Conservation (phyloP, 2,329 filamentous ascomycete genomes). For the Exserohilum turcica region DNA sequence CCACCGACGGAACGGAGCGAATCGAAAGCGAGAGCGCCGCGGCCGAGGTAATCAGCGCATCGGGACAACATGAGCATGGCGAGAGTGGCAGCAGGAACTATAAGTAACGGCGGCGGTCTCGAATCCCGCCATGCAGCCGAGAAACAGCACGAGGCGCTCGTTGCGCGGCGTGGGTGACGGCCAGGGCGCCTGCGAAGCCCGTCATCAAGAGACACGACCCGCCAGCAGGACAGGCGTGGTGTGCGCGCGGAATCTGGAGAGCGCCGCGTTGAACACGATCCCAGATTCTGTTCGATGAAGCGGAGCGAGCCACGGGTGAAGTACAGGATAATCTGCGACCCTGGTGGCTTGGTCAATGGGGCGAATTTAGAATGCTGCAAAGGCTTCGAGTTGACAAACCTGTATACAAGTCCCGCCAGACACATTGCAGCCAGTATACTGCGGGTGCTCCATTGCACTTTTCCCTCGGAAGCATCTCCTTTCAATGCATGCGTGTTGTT, state of each 20-base stretch:
- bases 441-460: constrained; percentile 43
- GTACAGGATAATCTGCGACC: constrained; percentile 44
- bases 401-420: constrained; percentile 48
- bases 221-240: constrained; percentile 38
- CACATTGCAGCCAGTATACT: constrained; percentile 46
- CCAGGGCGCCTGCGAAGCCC: constrained; percentile 37
- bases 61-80: constrained; percentile 44
- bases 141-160: constrained; percentile 31
- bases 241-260: constrained; percentile 31
- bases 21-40: constrained; percentile 54
- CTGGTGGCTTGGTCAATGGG: constrained; percentile 22
- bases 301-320: constrained; percentile 40
- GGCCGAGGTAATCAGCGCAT: constrained; percentile 43
- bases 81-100: constrained; percentile 43
- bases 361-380: too few species aligned
- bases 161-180: constrained; percentile 41
- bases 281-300: constrained; percentile 39
- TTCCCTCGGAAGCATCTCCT: constrained; percentile 50
- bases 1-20: constrained; percentile 51
- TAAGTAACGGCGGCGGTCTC: constrained; percentile 47
- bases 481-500: constrained; percentile 44
- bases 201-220: constrained; percentile 42
- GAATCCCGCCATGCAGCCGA: constrained; percentile 44
- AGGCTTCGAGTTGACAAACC: constrained; percentile 12
- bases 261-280: constrained; percentile 36